These are phyloP conservation scores for Astragalus glycyphyllos DNA, from an alignment of 306 rosid species.

Conservation along the genomic window DNA sequence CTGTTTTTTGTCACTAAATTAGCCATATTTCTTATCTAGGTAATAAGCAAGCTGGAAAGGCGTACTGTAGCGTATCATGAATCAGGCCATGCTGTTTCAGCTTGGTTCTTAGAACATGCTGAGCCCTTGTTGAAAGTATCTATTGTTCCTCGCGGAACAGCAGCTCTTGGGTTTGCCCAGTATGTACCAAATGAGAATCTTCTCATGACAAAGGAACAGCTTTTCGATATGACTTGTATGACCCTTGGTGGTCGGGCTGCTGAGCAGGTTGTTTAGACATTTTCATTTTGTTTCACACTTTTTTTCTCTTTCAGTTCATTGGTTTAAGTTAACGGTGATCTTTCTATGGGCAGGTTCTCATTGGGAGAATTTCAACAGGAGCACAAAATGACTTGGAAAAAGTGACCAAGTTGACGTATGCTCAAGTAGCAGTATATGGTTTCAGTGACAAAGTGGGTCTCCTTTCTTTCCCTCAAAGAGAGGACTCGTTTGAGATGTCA, in stretches of 20 bases:
- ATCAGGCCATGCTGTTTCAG: constrained; percentile 94
- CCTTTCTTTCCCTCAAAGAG: constrained; percentile 85
- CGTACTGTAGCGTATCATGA: constrained; percentile 97
- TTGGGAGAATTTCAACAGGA: constrained; percentile 89
- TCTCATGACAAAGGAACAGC: constrained; percentile 95
- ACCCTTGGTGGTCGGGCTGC: constrained; percentile 98
- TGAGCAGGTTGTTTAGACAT: constrained; percentile 71
- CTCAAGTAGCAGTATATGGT: constrained; percentile 93
- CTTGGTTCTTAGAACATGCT: constrained; percentile 93
- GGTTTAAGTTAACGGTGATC: not conserved
- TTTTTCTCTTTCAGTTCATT: not conserved
- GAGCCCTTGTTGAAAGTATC: constrained; percentile 92
- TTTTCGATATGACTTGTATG: constrained; percentile 93
- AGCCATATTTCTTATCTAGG: constrained; percentile 56
- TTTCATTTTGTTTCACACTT: not conserved
- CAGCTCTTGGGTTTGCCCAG: constrained; percentile 97
- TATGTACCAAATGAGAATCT: constrained; percentile 94
- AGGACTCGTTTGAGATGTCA: constrained; percentile 64
- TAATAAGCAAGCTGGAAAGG: constrained; percentile 88
- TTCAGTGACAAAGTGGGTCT: constrained; percentile 95
- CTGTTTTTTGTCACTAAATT: constrained; percentile 28
- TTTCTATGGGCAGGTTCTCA: constrained; percentile 61
- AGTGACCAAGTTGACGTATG: constrained; percentile 96
- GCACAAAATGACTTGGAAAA: constrained; percentile 96
- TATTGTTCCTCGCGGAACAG: constrained; percentile 96